These are phyloP conservation scores for Didymella pomorum DNA, from an alignment of 2,329 filamentous ascomycete species.

Conservation along the genomic window DNA sequence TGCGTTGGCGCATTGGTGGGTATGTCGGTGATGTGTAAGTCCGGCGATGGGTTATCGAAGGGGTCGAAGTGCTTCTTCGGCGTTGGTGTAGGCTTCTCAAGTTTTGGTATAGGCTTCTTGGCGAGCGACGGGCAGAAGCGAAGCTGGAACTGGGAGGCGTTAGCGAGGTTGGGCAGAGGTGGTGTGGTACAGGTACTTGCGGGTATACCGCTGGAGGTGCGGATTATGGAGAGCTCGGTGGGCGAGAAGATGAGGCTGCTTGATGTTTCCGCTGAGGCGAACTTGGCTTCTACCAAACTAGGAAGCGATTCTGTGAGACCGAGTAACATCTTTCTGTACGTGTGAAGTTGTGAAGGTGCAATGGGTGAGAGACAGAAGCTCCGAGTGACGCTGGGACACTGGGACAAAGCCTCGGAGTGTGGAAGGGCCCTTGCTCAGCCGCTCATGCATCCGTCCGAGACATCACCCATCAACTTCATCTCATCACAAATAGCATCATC, in stretches of 20 bases:
- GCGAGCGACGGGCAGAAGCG: conserved; percentile 74
- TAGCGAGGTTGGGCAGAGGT: conserved; percentile 16
- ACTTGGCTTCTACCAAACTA: conserved; percentile 50
- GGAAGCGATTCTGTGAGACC: conserved; percentile 47
- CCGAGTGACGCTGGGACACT: conserved; percentile 5
- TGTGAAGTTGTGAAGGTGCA: conserved; percentile 7
- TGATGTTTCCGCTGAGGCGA: conserved; percentile 45
- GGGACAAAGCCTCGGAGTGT: conserved; percentile 4
- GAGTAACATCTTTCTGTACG: conserved; percentile 40
- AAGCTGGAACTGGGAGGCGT: conserved; percentile 69
- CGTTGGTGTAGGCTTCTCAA: conserved; percentile 46
- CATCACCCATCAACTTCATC: conserved; percentile 5
- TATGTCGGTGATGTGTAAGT: conserved; percentile 64
- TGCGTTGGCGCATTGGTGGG: conserved; percentile 58
- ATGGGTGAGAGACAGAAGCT: conserved; percentile 6
- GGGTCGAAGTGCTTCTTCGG: conserved; percentile 59
- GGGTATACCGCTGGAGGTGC: conserved; percentile 47
- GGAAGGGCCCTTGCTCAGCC: conserved; percentile 1
- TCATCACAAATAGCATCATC: neutral
- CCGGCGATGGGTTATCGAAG: conserved; percentile 67
- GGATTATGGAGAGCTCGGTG: conserved; percentile 51
- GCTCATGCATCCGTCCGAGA: conserved; percentile 10
- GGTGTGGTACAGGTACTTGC: conserved; percentile 38
- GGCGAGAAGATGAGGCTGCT: conserved; percentile 51
- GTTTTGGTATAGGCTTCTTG: conserved; percentile 64